A percentile compares a stretch with the other conserved stretches of the same genome.
These are phyloP conservation scores for Mayamaea pseudoterrestris DNA, from an alignment of 108 stramenopile genomes.

Conservation along the genomic window DNA sequence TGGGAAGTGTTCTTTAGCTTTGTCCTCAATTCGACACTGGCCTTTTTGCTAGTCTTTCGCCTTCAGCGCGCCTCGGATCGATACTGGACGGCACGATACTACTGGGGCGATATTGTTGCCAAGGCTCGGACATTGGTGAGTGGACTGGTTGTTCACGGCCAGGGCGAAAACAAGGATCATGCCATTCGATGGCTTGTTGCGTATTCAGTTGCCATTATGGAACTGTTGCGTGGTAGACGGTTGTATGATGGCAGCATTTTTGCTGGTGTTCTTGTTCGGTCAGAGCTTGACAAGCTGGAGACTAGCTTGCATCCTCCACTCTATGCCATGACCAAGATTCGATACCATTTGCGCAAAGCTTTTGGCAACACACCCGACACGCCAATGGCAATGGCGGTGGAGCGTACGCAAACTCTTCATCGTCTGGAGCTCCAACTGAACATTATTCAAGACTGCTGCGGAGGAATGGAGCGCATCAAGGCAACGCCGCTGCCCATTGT, in stretches of 20 bases:
- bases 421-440: constrained; percentile 13
- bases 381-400: constrained; percentile 5
- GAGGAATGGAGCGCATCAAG: constrained; percentile 63
- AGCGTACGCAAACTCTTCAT: constrained; percentile 8
- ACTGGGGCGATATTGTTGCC: constrained; percentile 22
- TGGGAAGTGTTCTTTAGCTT: constrained; percentile 16
- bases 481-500: constrained; percentile 66
- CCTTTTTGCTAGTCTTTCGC: constrained; percentile 38
- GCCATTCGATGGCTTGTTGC: constrained; percentile 25
- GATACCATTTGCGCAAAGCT: constrained; percentile 8
- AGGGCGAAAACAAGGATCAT: constrained; percentile 15
- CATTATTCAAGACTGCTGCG: constrained; percentile 22
- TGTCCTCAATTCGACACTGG: constrained; percentile 17
- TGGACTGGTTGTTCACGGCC: constrained; percentile 10
- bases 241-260: constrained; percentile 3
- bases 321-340: constrained; percentile 12
- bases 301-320: constrained; percentile 14
- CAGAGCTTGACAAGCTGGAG: constrained; percentile 7
- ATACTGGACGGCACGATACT: constrained; percentile 24
- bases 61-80: constrained; percentile 23
- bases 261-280: constrained; percentile 9
- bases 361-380: constrained; percentile 12
- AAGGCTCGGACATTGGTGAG: constrained; percentile 5
- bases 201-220: constrained; percentile 12
- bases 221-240: constrained; percentile 15